Evolutionary conservation across 495 filamentous ascomycete genomes (phyloP).

Genomic region (Letharia columbiana): DNA sequence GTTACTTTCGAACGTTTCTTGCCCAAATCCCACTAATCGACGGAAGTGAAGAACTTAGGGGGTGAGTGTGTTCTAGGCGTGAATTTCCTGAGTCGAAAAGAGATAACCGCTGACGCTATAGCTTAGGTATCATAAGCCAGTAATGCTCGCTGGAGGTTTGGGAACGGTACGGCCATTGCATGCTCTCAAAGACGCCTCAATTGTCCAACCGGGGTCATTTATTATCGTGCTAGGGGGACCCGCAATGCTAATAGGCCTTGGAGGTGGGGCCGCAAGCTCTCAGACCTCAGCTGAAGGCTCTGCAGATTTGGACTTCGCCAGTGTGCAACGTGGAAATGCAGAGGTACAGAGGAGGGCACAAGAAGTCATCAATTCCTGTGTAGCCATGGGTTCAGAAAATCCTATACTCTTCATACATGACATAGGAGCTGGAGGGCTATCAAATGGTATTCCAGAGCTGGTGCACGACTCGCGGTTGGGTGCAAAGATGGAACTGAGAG

Average conservation of each 20-base stretch:
- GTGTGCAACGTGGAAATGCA: conserved; percentile 87
- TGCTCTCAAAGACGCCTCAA: conserved; percentile 68
- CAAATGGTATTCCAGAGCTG: conserved; percentile 86
- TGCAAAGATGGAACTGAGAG: conserved; percentile 81
- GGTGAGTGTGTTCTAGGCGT: conserved; percentile 42
- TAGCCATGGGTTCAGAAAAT: conserved; percentile 69
- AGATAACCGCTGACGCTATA: neutral
- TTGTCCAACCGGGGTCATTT: conserved; percentile 74
- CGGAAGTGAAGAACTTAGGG: conserved; percentile 62
- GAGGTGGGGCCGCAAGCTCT: conserved; percentile 90
- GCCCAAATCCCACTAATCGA: conserved; percentile 53
- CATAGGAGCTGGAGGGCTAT: conserved; percentile 89
- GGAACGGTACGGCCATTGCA: conserved; percentile 93
- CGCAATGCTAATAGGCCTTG: conserved; percentile 94
- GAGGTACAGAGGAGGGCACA: conserved; percentile 93
- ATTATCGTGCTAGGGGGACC: conserved; percentile 90
- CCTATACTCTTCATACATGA: conserved; percentile 96
- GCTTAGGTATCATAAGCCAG: conserved; percentile 77
- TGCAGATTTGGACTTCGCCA: conserved; percentile 88
- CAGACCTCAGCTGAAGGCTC: conserved; percentile 80
- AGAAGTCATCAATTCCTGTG: conserved; percentile 92
- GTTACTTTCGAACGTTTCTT: conserved; percentile 83
- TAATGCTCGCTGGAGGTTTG: conserved; percentile 96
- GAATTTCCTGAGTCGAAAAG: neutral
- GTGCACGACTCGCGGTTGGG: conserved; percentile 86